These are phyloP conservation scores for Lithospermum erythrorhizon DNA, from an alignment of 257 asterid genomes.

Conservation along the genomic window DNA sequence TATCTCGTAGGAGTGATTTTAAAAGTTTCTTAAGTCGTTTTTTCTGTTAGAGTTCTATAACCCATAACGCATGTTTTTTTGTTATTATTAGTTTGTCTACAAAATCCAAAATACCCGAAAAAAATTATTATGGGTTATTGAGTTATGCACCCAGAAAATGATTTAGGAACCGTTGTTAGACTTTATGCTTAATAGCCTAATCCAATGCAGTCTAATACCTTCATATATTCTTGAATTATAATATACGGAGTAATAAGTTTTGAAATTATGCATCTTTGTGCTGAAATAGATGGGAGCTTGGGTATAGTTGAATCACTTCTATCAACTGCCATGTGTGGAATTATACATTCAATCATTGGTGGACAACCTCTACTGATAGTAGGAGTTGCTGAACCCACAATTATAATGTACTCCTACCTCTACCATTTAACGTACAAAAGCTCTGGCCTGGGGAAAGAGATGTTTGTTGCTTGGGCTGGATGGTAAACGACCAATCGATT, in stretches of 20 bases:
- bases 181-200: too few relatives aligned
- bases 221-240: neutral
- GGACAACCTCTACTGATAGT: conserved; percentile 88
- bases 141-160: too few relatives aligned
- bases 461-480: conserved; percentile 84
- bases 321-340: conserved; percentile 81
- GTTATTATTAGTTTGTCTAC: too few relatives aligned
- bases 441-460: conserved; percentile 42
- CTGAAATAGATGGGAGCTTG: conserved; percentile 59
- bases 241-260: neutral
- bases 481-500: conserved; percentile 33
- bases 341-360: conserved; percentile 70
- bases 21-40: too few relatives aligned
- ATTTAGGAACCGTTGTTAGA: too few relatives aligned
- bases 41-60: too few relatives aligned
- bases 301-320: conserved; percentile 75
- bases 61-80: too few relatives aligned
- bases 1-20: too few relatives aligned
- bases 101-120: too few relatives aligned
- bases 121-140: too few relatives aligned
- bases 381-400: conserved; percentile 96
- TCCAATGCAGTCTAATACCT: too few relatives aligned
- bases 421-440: conserved; percentile 45
- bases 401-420: conserved; percentile 79
- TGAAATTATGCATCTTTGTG: conserved; percentile 1